Percentiles rank a stretch among this genome's conserved stretches.
phyloP scores from a whole-genome alignment of 169 alveolate genomes.

The Eimeria mitis region DNA sequence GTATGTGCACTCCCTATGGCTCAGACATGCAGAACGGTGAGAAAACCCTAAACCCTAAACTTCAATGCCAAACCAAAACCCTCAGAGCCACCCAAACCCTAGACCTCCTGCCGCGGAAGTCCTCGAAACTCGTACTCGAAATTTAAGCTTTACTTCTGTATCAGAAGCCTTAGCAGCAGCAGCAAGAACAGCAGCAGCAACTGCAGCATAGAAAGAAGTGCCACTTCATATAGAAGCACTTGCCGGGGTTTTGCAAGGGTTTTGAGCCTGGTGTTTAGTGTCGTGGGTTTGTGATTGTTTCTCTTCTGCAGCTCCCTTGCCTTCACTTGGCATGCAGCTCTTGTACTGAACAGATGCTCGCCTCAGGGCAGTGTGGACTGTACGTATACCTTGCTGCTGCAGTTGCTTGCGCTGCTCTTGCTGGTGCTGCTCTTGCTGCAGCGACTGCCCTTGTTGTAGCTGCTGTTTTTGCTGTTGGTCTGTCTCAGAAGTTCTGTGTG shows the following conservation, averaged over 20 bases:
- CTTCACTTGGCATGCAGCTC: conserved; percentile 37
- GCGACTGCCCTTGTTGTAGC: background rate
- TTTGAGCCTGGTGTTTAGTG: background rate
- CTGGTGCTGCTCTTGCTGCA: conserved; percentile 12
- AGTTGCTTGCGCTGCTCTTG: background rate
- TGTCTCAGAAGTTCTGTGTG: background rate
- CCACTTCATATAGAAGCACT: background rate
- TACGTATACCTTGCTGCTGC: conserved; percentile 25
- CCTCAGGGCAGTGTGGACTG: conserved; percentile 32
- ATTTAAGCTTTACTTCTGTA: background rate
- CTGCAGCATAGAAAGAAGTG: background rate
- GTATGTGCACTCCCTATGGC: conserved; percentile 41
- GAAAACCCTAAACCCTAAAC: conserved; percentile 10
- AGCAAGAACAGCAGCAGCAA: conserved; percentile 24
- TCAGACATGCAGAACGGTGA: conserved; percentile 22
- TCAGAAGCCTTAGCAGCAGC: conserved; percentile 7
- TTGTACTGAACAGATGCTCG: conserved; percentile 24
- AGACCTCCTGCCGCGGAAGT: background rate
- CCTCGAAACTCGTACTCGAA: background rate
- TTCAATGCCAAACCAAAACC: background rate
- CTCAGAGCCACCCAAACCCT: background rate
- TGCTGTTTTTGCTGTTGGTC: background rate
- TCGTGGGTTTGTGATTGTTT: background rate
- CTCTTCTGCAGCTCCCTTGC: conserved; percentile 44
- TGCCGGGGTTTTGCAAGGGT: background rate